Evolutionary conservation across 1,139 yeast genomes (phyloP).

Genomic region (Spathaspora sp.): DNA sequence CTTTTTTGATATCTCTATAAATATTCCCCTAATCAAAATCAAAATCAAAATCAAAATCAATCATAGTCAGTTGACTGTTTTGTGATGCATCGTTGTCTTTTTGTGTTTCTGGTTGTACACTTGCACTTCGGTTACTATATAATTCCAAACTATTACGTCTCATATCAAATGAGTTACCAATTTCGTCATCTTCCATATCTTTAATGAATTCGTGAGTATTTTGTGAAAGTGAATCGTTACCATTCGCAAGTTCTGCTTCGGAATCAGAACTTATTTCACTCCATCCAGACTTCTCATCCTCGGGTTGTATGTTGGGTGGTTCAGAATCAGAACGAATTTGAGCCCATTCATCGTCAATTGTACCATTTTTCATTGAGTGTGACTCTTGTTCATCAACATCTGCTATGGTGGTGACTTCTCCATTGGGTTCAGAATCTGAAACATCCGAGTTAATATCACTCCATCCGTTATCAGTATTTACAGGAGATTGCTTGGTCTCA

Average conservation of each 20-base stretch:
- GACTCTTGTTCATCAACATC: constrained; percentile 5
- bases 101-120: constrained; percentile 8
- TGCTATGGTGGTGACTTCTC: not conserved
- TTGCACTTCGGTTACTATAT: constrained; percentile 8
- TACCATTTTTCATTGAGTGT: not conserved
- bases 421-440: constrained; percentile 1
- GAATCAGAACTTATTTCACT: constrained; percentile 11
- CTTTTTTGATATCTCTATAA: not conserved
- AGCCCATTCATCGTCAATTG: constrained; percentile 9
- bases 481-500: too few species aligned
- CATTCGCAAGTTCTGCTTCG: not conserved
- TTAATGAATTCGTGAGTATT: not conserved
- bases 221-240: not conserved
- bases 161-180: constrained; percentile 9
- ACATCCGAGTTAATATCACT: constrained; percentile 10
- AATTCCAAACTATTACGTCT: constrained; percentile 14
- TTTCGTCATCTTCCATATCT: constrained; percentile 3
- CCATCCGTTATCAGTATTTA: constrained; percentile 6
- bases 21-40: constrained; percentile 18
- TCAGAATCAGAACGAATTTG: constrained; percentile 10
- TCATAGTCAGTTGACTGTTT: constrained; percentile 7
- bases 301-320: constrained; percentile 2
- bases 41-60: constrained; percentile 24
- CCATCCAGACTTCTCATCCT: constrained; percentile 7
- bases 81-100: not conserved